phyloP scores from a whole-genome alignment of 345 rosid genomes.

The Microcos paniculata region DNA sequence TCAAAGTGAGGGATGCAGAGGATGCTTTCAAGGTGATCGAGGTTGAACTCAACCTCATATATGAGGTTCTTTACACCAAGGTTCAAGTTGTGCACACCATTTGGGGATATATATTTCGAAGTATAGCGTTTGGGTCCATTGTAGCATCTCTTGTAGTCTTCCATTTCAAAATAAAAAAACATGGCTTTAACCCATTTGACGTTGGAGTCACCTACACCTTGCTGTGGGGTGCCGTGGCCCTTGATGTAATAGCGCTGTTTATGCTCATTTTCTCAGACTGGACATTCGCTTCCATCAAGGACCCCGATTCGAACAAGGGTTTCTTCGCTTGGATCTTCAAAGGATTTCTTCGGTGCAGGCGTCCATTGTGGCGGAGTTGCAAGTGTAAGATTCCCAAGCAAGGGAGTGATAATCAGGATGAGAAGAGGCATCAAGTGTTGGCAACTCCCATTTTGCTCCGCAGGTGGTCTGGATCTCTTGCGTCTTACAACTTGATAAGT shows the following conservation, averaged over 20 bases:
- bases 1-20: constrained; percentile 10
- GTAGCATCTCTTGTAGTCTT: constrained; percentile 36
- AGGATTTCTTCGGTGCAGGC: constrained; percentile 22
- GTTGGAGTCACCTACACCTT: constrained; percentile 50
- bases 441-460: constrained; percentile 33
- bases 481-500: constrained; percentile 47
- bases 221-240: constrained; percentile 46
- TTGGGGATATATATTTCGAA: constrained; percentile 29
- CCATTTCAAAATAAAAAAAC: constrained; percentile 27
- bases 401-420: background rate
- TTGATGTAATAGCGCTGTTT: constrained; percentile 42
- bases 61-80: constrained; percentile 62
- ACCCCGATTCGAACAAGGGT: constrained; percentile 18
- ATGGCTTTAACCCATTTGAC: constrained; percentile 33
- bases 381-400: background rate
- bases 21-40: constrained; percentile 55
- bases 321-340: background rate
- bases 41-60: constrained; percentile 62
- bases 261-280: constrained; percentile 62
- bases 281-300: constrained; percentile 35
- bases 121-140: constrained; percentile 27
- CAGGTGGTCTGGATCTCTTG: constrained; percentile 55
- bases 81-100: constrained; percentile 38
- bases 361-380: background rate
- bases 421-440: constrained; percentile 16